Conservation (phyloP, 1,284 basidiomycete species). For the Moesziomyces antarcticus region DNA sequence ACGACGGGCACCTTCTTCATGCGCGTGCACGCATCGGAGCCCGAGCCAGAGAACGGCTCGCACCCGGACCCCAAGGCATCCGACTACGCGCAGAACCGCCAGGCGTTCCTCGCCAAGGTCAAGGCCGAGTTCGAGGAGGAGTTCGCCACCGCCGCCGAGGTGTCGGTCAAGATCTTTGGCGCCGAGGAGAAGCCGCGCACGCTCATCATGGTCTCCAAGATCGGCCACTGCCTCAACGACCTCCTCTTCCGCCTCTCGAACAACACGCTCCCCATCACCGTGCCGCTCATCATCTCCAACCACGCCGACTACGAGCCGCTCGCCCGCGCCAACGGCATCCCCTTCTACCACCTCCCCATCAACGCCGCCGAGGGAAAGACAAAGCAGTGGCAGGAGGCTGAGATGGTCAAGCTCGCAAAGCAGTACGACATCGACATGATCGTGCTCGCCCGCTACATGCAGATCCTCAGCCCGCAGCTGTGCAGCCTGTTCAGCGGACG, state of each 20-base stretch:
- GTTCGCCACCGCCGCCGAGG: constrained; percentile 49
- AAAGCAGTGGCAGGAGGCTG: constrained; percentile 64
- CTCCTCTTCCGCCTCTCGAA: constrained; percentile 61
- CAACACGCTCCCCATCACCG: constrained; percentile 55
- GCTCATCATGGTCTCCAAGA: constrained; percentile 66
- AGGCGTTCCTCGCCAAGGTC: constrained; percentile 36
- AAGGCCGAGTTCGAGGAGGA: constrained; percentile 56
- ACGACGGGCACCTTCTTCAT: constrained; percentile 66
- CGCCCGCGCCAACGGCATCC: constrained; percentile 61
- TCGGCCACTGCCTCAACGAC: constrained; percentile 66
- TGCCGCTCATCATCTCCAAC: constrained; percentile 65
- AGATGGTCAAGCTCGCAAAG: constrained; percentile 59
- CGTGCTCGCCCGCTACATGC: constrained; percentile 66
- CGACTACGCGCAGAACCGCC: constrained; percentile 35
- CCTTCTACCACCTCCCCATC: constrained; percentile 66
- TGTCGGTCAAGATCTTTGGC: constrained; percentile 52
- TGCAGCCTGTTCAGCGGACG: constrained; percentile 53
- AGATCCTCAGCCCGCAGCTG: constrained; percentile 59
- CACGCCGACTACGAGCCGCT: constrained; percentile 61
- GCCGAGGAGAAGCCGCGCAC: constrained; percentile 60
- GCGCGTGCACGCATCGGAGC: constrained; percentile 61
- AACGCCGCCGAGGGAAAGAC: constrained; percentile 57
- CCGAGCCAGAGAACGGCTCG: constrained; percentile 31
- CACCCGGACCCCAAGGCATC: constrained; percentile 27
- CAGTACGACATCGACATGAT: constrained; percentile 65